Conservation (phyloP, 2,329 filamentous ascomycete species). For the Trichoderma simmonsii region DNA sequence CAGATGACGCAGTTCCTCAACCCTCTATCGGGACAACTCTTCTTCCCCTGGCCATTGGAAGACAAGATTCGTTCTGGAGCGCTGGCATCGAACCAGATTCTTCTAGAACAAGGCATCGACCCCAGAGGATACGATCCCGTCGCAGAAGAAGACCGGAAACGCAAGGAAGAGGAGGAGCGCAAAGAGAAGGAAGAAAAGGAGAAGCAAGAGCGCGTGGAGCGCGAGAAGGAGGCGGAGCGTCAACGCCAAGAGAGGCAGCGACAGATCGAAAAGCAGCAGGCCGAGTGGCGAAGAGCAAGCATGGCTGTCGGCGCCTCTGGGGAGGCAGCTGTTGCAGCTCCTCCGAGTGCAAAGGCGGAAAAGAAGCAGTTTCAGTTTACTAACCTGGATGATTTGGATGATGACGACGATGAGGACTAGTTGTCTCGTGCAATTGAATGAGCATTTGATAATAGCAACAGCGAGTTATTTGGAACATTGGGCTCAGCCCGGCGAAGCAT, state of each 20-base stretch:
- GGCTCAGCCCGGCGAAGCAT: not conserved
- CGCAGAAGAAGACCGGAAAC: slow-evolving; percentile 50
- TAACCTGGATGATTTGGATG: slow-evolving; percentile 51
- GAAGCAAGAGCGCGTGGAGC: slow-evolving; percentile 44
- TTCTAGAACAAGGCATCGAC: slow-evolving; percentile 61
- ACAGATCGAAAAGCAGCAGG: slow-evolving; percentile 41
- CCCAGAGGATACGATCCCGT: slow-evolving; percentile 58
- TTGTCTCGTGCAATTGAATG: not conserved
- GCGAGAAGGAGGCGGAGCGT: slow-evolving; percentile 40
- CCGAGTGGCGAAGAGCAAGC: slow-evolving; percentile 41
- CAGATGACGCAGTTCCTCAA: slow-evolving; percentile 51
- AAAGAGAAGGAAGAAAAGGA: slow-evolving; percentile 47
- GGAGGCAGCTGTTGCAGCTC: slow-evolving; percentile 25
- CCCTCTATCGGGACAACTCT: slow-evolving; percentile 55
- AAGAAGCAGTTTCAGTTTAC: slow-evolving; percentile 57
- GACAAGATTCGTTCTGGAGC: slow-evolving; percentile 67
- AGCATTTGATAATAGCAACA: not conserved
- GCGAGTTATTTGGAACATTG: not conserved
- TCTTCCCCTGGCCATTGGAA: slow-evolving; percentile 74
- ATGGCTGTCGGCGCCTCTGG: slow-evolving; percentile 28
- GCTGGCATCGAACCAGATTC: slow-evolving; percentile 60
- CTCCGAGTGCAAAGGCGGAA: slow-evolving; percentile 31
- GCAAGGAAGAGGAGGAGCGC: slow-evolving; percentile 49
- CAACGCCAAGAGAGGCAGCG: slow-evolving; percentile 42
- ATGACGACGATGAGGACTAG: slow-evolving; percentile 43